These are phyloP conservation scores for Diospyros kaki DNA, from an alignment of 148 eudicot species.

Conservation along the genomic window DNA sequence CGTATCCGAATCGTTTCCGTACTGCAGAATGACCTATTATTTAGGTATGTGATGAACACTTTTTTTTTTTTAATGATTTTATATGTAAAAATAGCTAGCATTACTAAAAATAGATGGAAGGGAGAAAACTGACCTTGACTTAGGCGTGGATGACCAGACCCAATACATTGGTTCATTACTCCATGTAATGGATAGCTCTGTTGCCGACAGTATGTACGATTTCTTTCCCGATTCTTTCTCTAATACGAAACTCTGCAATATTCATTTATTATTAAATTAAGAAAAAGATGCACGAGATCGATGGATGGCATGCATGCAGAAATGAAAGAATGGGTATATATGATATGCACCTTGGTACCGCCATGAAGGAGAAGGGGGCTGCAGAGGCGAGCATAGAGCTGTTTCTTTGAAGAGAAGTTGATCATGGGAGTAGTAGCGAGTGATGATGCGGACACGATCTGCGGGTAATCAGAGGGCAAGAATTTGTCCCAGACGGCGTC, in stretches of 20 bases:
- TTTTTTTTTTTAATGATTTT: too few relatives aligned
- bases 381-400: constrained; percentile 45
- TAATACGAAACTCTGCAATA: constrained; percentile 40
- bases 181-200: constrained; percentile 40
- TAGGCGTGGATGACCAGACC: constrained; percentile 44
- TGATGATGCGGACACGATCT: constrained; percentile 31
- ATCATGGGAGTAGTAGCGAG: constrained; percentile 10
- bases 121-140: constrained; percentile 41
- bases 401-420: constrained; percentile 40
- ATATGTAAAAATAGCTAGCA: too few relatives aligned
- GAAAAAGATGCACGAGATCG: too few relatives aligned
- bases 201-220: constrained; percentile 45
- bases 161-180: constrained; percentile 38
- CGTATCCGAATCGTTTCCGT: too few relatives aligned
- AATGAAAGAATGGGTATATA: neutral
- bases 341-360: constrained; percentile 40
- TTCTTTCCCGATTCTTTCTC: constrained; percentile 45
- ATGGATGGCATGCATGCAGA: too few relatives aligned
- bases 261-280: too few relatives aligned
- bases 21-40: too few relatives aligned
- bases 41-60: too few relatives aligned
- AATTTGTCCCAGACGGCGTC: constrained; percentile 56
- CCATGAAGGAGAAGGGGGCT: constrained; percentile 45
- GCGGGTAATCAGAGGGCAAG: constrained; percentile 37
- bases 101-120: neutral